Evolutionary conservation across 1,284 basidiomycete species (phyloP), one percentile per base, ranked within the genome.

Genomic region (Xanthoconium separans): DNA sequence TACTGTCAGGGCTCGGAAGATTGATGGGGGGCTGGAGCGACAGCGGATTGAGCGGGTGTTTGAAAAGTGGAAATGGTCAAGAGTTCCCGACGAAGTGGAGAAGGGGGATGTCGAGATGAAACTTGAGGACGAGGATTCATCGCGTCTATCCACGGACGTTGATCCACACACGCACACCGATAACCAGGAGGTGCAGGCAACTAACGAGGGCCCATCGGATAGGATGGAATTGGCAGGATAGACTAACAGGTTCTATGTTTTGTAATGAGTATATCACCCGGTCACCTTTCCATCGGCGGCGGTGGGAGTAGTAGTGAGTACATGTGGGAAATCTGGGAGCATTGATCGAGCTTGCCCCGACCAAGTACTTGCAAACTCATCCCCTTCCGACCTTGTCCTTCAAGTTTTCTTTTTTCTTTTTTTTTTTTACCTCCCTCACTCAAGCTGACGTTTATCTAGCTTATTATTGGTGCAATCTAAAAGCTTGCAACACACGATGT

Each of bases 41-140:
- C 87, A 91, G 59, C 75, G 79, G 51, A 80, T 89, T 56, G 84
- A 87, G 63, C 77, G 88, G 54, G 72, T 78, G 24, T 71, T 84
- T 46, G 89, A 91, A 69, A 75, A 77, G 50, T 91, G 87, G 86
- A 73, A 65, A 22, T 89, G 85, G 86, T 53, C 67, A 18, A 60
- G 63, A 6, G 44, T 50, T 34, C 41, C 56, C 29, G 54, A 50
- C 24, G 44, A 55, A 10, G 46, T 16, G 37, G 55, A 44, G 39
- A 43, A 47, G 36, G 56, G 30, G 36, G 66, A 69, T 15, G 58
- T 62, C 7, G 69, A 71, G 52, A 71, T 69, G 70, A 69, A 69
- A 46, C 16, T 56, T 33, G 58, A 63, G 27, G 69, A 57, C 13
- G 52, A 57, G 4, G 55, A 49, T 13, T 22, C 56, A 18, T 42